Evolutionary conservation across 305 asterid genomes (phyloP), one percentile per base, ranked within the genome.

Genomic region (Fraxinus latifolia): DNA sequence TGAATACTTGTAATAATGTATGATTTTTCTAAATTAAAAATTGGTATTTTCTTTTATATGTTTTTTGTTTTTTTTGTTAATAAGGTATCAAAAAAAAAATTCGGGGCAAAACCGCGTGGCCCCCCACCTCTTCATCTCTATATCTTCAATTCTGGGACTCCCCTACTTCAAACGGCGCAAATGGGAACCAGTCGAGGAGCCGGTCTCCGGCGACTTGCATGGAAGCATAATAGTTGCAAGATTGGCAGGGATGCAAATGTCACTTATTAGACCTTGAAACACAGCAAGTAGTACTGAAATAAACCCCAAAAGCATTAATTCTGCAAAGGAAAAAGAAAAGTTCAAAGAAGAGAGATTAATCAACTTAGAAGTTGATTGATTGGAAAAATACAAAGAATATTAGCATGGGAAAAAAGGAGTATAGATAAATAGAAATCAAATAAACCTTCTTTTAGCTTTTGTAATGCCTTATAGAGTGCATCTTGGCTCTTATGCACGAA

Each of bases 261-360:
- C 23, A 83, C 90, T 90, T 84, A 92, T 88, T 7, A 80, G 76
- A 0, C 90, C 82, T 91, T 95, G 99, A 25, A 87, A 87, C 47
- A 92, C 98, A 79, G 95, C 3, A 29, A 29, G 67, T 2, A 95
- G 87, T 32, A 95, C 90, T 19, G 99, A 94, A 80, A 95, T 90
- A 33, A 95, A 95, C 53, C 99, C 98, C 94, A 92, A 53, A 81
- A 95, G 93, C 99, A 95, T 94, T 90, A 95, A 83, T 84, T 95
- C 98, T 95, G 95, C 86, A 85, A 79, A 11, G 11, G 27, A 21
- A 36, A 6, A 0, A 3, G 6, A 55, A 7, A 36, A 62, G 60
- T 4, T 9, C 44, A 55, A 0, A 29, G 3, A 36, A 12, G 21
- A 55, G 3, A 12, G 3, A 31, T 8, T 19, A 71, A 21, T 31